These are phyloP conservation scores for Agaricus bisporus DNA, from an alignment of 768 basidiomycete genomes.

Conservation along the genomic window DNA sequence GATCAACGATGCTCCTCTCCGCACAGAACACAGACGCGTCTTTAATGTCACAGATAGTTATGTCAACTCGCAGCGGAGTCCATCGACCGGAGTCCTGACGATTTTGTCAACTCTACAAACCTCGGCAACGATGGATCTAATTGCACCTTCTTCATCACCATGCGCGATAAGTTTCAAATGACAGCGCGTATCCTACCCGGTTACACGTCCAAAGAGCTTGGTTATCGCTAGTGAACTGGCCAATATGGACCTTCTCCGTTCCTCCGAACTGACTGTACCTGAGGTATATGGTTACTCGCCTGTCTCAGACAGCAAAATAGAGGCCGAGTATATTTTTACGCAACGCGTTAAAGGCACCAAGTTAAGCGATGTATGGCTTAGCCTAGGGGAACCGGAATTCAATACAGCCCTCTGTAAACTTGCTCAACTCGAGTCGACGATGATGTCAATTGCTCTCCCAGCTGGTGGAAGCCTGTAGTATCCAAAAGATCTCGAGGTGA, in stretches of 20 bases:
- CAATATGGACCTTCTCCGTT: constrained; percentile 36
- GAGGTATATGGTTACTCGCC: constrained; percentile 36
- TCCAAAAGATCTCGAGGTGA: constrained; percentile 33
- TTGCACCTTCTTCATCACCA: constrained; percentile 32
- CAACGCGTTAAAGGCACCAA: constrained; percentile 34
- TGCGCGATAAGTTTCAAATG: constrained; percentile 27
- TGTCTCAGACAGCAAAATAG: constrained; percentile 29
- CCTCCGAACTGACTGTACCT: constrained; percentile 32
- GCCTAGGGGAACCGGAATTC: constrained; percentile 31
- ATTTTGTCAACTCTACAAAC: constrained; percentile 31
- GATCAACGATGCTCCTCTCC: constrained; percentile 39
- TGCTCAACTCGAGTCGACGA: constrained; percentile 36
- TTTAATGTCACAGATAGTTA: constrained; percentile 34
- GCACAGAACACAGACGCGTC: constrained; percentile 32
- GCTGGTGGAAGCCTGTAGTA: constrained; percentile 41
- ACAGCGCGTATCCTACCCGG: constrained; percentile 36
- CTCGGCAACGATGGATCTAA: constrained; percentile 41
- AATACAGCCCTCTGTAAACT: constrained; percentile 37
- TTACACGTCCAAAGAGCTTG: constrained; percentile 28
- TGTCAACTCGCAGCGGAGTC: constrained; percentile 39
- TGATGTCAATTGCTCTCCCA: constrained; percentile 38
- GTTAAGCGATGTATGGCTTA: constrained; percentile 33
- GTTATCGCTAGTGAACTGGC: constrained; percentile 42
- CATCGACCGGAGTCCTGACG: constrained; percentile 26
- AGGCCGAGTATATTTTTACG: constrained; percentile 41